Conservation (phyloP, 2,329 filamentous ascomycete genomes). For the Aspergillus melleus region DNA sequence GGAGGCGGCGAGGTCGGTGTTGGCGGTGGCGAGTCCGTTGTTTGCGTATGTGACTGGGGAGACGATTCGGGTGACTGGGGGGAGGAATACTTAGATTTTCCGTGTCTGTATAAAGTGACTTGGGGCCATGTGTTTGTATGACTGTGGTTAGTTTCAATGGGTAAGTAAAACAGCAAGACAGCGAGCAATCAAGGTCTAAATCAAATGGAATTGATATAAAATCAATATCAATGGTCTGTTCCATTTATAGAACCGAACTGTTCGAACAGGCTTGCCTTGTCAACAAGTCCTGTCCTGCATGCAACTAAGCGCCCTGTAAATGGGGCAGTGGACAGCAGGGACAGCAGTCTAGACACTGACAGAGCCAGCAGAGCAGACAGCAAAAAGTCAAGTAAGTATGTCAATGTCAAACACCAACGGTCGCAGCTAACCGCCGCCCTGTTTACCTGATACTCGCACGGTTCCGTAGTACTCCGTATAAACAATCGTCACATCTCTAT, state of each 20-base stretch:
- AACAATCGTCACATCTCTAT: neutral
- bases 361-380: too few species aligned
- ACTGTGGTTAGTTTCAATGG: neutral
- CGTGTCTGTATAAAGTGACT: too few species aligned
- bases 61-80: conserved; percentile 83
- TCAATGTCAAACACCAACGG: neutral
- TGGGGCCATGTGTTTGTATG: too few species aligned
- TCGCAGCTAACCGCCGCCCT: neutral
- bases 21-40: conserved; percentile 78
- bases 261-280: too few species aligned
- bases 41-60: conserved; percentile 85
- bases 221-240: neutral
- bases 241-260: neutral
- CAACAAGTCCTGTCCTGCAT: neutral
- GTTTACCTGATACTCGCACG: neutral
- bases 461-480: neutral
- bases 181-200: neutral
- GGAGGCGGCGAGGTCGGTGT: conserved; percentile 74
- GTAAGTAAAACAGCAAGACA: neutral
- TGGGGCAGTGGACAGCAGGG: too few species aligned
- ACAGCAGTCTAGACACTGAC: neutral
- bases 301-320: neutral
- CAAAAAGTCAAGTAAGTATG: neutral
- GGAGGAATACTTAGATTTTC: conserved; percentile 58
- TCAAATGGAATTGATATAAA: neutral